Conservation (phyloP, 1,139 yeast genomes). For the Groenewaldozyma auringiensis region DNA sequence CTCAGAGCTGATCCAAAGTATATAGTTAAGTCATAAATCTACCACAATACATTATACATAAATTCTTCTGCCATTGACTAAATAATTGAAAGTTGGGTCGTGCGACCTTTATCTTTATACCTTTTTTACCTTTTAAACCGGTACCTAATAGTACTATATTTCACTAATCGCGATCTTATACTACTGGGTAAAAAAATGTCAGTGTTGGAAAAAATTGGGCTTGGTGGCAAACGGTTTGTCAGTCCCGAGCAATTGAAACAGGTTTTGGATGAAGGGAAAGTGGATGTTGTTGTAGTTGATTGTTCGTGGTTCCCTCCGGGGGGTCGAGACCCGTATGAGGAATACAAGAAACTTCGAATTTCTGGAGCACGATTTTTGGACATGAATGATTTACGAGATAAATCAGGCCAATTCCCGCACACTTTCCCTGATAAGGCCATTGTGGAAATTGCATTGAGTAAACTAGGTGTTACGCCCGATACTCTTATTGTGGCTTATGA, state of each 20-base stretch:
- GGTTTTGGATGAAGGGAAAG: not conserved
- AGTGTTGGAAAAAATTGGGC: not conserved
- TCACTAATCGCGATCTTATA: too few species aligned
- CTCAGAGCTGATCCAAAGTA: constrained; percentile 27
- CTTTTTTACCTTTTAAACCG: too few species aligned
- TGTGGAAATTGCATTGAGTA: constrained; percentile 45
- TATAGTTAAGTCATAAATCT: constrained; percentile 25
- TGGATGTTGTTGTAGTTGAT: constrained; percentile 56
- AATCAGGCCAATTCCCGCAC: constrained; percentile 64
- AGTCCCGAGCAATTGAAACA: constrained; percentile 4
- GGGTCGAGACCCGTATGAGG: constrained; percentile 51
- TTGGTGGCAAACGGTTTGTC: constrained; percentile 4
- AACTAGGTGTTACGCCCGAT: constrained; percentile 33
- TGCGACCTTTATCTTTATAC: too few species aligned
- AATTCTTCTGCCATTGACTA: too few species aligned
- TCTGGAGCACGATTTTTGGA: constrained; percentile 71
- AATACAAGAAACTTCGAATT: constrained; percentile 45
- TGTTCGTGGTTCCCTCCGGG: constrained; percentile 90
- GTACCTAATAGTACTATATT: too few species aligned
- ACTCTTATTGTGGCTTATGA: constrained; percentile 77
- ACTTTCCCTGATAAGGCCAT: constrained; percentile 64
- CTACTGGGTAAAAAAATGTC: too few species aligned
- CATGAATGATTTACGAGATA: constrained; percentile 59
- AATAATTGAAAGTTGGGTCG: too few species aligned
- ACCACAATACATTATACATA: too few species aligned